Evolutionary conservation across 2,329 filamentous ascomycete species (phyloP).

Genomic region (Coniochaeta sp.): DNA sequence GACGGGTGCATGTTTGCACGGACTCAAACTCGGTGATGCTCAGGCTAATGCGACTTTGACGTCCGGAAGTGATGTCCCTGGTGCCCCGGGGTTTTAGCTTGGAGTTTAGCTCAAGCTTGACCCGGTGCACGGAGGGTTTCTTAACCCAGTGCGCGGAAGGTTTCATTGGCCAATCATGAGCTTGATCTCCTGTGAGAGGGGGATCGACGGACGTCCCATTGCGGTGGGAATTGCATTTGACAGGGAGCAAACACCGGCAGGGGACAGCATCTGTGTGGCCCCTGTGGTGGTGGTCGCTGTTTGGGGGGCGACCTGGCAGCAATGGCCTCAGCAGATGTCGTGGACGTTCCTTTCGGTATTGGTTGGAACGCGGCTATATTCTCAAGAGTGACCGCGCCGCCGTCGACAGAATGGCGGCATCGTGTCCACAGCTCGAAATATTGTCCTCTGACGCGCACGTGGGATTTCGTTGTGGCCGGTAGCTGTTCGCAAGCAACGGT

Average conservation of each 20-base stretch:
- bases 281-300: too few relatives aligned
- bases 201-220: too few relatives aligned
- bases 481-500: not conserved
- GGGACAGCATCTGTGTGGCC: too few relatives aligned
- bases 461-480: not conserved
- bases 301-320: not conserved
- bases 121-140: too few relatives aligned
- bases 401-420: not conserved
- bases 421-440: not conserved
- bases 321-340: too few relatives aligned
- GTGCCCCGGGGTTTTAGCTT: not conserved
- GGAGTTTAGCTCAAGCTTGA: not conserved
- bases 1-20: not conserved
- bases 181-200: not conserved
- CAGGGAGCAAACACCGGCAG: too few relatives aligned
- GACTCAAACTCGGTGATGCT: not conserved
- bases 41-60: not conserved
- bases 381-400: too few relatives aligned
- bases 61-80: not conserved
- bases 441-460: not conserved
- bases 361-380: too few relatives aligned
- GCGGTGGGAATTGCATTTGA: not conserved
- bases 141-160: not conserved
- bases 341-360: too few relatives aligned
- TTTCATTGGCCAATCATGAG: not conserved